These are phyloP conservation scores for Pisolithus albus DNA, from an alignment of 768 basidiomycete genomes.

Conservation along the genomic window DNA sequence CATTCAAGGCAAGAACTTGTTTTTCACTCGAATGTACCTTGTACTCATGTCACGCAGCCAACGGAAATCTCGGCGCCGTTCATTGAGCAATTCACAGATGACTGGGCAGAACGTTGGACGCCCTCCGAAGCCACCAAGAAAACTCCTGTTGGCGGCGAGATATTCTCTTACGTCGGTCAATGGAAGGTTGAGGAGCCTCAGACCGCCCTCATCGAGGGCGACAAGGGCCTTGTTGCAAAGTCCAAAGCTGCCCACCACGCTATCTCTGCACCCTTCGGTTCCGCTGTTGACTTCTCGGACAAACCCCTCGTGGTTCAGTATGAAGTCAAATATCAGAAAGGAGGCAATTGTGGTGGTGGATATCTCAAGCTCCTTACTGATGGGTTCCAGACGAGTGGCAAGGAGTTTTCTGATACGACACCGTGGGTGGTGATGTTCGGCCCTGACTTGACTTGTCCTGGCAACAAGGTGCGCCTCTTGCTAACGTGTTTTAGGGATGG, in stretches of 20 bases:
- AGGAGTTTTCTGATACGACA: conserved; percentile 90
- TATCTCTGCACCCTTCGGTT: conserved; percentile 85
- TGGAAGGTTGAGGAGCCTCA: conserved; percentile 94
- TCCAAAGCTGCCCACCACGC: conserved; percentile 98
- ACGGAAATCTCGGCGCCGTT: conserved; percentile 82
- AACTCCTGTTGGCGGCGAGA: conserved; percentile 92
- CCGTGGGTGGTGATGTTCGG: conserved; percentile 98
- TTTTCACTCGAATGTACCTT: conserved; percentile 12
- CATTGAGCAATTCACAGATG: conserved; percentile 92
- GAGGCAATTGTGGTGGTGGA: conserved; percentile 98
- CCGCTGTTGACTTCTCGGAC: conserved; percentile 70
- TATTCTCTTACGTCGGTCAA: conserved; percentile 93
- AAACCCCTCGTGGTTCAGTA: conserved; percentile 95
- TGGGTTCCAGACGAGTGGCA: conserved; percentile 88
- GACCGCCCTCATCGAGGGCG: conserved; percentile 69
- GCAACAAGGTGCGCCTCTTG: conserved; percentile 62
- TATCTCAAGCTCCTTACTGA: conserved; percentile 95
- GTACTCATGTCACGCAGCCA: conserved; percentile 37
- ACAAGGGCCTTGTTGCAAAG: conserved; percentile 91
- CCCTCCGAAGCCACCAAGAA: conserved; percentile 97
- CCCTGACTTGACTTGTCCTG: conserved; percentile 89
- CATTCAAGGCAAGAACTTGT: conserved; percentile 48
- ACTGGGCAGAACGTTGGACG: conserved; percentile 90
- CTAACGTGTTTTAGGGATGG: no score
- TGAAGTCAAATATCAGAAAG: conserved; percentile 99